Evolutionary conservation across 192 early-diverging fungal genomes (phyloP), one percentile per base, ranked within the genome.

Genomic region (Dissophora ornata): DNA sequence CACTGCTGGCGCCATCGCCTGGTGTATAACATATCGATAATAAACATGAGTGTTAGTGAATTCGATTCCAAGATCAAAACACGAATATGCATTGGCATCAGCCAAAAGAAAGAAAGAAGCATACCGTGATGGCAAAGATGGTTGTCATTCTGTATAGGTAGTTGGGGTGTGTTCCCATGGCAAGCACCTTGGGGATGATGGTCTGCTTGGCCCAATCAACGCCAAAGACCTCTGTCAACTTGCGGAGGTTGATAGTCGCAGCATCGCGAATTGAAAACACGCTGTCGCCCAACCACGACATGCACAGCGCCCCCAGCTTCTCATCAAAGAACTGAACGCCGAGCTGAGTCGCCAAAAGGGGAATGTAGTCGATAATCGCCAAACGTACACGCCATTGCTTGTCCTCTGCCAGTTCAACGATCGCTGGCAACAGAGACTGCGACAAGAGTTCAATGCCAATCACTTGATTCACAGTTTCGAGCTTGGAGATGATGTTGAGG

Each of bases 381-480:
- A 97, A 83, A 22, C 98, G 94, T 58, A 98, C 96, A 50, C 98
- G 92, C 98, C 98, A 99, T 80, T 99, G 98, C 86, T 98, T 98
- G 82, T 99, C 98, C 84, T 99, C 97, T 30, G 97, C 96, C 34
- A 99, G 87, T 81, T 98, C 98, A 33, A 99, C 92, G 74, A 99
- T 97, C 13, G 98, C 98, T 9, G 98, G 98, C 57, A 99, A 83
- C 46, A 99, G 86, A 22, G 94, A 96, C 69, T 98, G 97, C 40
- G 98, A 98, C 34, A 99, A 85, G 28, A 96, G 90, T 61, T 99
- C 96, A 65, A 99, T 97, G 48, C 98, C 98, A 71, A 99, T 98
- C 47, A 94, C 93, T 75, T 91, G 85, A 81, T 99, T 98, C 19
- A 98, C 96, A 38, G 90, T 89, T 67, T 99, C 97, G 34, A 99